Base-by-base conservation (phyloP, 2,329 filamentous ascomycete genomes). In the Coniochaeta sp. region DNA sequence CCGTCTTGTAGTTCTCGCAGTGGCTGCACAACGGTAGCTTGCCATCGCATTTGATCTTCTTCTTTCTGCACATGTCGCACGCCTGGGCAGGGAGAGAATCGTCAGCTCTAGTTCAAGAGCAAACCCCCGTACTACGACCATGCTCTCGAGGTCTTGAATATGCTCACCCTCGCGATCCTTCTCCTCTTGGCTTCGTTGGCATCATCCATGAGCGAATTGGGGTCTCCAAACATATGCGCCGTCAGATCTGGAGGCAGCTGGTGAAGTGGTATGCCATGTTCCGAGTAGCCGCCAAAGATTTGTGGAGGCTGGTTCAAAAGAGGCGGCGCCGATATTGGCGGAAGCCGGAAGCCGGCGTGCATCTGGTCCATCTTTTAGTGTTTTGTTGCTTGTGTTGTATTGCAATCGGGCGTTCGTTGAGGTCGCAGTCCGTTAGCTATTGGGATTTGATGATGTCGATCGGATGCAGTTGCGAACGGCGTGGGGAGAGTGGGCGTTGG, bases 41-140 rank as follows among this genome's bases (percentile, higher is more conserved):
- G 66, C 95, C 93, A 72, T 98, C 95, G 75, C 93, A 98, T 77
- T 98, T 98, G 76, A 98, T 95, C 81, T 93, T 96, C 76, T 91
- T 93, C 78, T 96, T 96, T 68, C 93, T 84, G 73, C 93, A 98
- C 92, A 96, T 96, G 69, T 96, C 93, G 77, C 92, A 96, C 58
- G 92, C 92, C 90, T 93, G 62, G 92, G 91, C 89, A 93, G 62
- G 56, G 28, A 52, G 2, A 55, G 40, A 43, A 17, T 17, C 14
- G 47, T 52, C 47, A 52, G 47, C 24, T 6, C 47, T 24, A 28
- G 6, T 12, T 14, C 11, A 52, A 31, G 12, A 24, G 43, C 40
- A 43, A n/a, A n/a, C 16, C 16, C 11, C 40, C 4, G 40, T 11
- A 22, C 61, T 63, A 64, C 61, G 28, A 59, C 43, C n/a, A 12